Evolutionary conservation across 495 filamentous ascomycete species (phyloP), one percentile per base, ranked within the genome.

Genomic region (Trichocladium antarcticum): DNA sequence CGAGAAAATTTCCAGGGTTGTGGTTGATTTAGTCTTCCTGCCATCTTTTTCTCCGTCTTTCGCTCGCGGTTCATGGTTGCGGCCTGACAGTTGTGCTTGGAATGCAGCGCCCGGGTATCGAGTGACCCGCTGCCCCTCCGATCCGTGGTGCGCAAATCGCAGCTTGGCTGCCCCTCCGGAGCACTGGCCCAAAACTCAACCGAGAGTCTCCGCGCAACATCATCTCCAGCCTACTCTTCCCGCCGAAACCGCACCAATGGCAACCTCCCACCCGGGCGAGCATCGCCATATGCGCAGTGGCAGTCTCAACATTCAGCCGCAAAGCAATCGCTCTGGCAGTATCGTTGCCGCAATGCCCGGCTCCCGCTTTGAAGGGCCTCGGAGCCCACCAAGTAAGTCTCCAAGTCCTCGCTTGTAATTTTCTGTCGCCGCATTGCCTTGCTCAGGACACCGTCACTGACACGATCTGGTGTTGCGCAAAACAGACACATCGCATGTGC

Each of bases 401-500:
- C 35, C 14, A 0, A 22, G 1, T 44, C 28, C n/a, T 20, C 42
- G 5, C 2, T 21, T 6, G 27, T 21, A 22, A 19, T 14, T 14
- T 14, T 4, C 15, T 27, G 45, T 34, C 35, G 27, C 20, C 42
- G 4, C 24, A n/a, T 50, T n/a, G n/a, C n/a, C n/a, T n/a, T n/a
- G n/a, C n/a, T n/a, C n/a, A n/a, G n/a, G n/a, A n/a, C n/a, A n/a
- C n/a, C n/a, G n/a, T n/a, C n/a, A n/a, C n/a, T n/a, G n/a, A n/a
- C n/a, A n/a, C n/a, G n/a, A n/a, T n/a, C n/a, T n/a, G n/a, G n/a
- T n/a, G n/a, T n/a, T n/a, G n/a, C n/a, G n/a, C 41, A 49, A 47
- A 15, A 37, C 62, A 98, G 92, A 96, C 63, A 93, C 94, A 14
- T 88, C 88, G 42, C 92, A 97, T 71, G 92, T 98, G 34, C 92